phyloP scores from a whole-genome alignment of 441 rosid species.

The Erodium moschatum region DNA sequence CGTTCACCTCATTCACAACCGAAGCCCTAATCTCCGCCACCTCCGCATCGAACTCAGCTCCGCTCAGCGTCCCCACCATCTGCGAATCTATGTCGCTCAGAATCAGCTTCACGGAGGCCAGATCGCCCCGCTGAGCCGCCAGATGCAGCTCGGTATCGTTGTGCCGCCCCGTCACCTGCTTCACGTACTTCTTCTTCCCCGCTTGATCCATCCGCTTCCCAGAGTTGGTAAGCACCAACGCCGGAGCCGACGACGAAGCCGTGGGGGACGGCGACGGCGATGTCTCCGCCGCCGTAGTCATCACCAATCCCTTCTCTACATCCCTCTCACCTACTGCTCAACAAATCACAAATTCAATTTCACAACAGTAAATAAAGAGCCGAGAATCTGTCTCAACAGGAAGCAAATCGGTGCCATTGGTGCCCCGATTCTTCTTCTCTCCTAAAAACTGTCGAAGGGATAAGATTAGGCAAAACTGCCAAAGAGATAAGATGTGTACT shows the following conservation, averaged over 20 bases:
- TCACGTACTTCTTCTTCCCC: conserved; percentile 81
- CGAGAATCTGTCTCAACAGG: too few relatives aligned
- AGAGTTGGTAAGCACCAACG: conserved; percentile 71
- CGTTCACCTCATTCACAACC: conserved; percentile 78
- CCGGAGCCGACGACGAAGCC: conserved; percentile 62
- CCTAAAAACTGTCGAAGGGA: too few relatives aligned
- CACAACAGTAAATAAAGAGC: too few relatives aligned
- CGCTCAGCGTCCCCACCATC: conserved; percentile 56
- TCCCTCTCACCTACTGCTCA: conserved; percentile 58
- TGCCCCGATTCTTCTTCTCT: too few relatives aligned
- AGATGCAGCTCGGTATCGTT: conserved; percentile 85
- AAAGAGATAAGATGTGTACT: too few relatives aligned
- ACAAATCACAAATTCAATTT: neutral
- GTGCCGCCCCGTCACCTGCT: too few relatives aligned
- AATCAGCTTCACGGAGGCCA: conserved; percentile 67
- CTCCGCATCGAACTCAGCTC: conserved; percentile 77
- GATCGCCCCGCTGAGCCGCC: conserved; percentile 81
- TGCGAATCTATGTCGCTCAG: conserved; percentile 62
- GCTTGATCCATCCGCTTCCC: conserved; percentile 90
- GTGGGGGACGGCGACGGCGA: conserved; percentile 89
- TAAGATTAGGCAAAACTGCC: too few relatives aligned
- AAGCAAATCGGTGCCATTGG: too few relatives aligned
- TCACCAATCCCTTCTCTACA: conserved; percentile 47
- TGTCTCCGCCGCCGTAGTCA: too few relatives aligned
- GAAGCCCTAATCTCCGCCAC: too few relatives aligned